Base-by-base conservation (phyloP, 345 rosid genomes). In the Arabis alpina region DNA sequence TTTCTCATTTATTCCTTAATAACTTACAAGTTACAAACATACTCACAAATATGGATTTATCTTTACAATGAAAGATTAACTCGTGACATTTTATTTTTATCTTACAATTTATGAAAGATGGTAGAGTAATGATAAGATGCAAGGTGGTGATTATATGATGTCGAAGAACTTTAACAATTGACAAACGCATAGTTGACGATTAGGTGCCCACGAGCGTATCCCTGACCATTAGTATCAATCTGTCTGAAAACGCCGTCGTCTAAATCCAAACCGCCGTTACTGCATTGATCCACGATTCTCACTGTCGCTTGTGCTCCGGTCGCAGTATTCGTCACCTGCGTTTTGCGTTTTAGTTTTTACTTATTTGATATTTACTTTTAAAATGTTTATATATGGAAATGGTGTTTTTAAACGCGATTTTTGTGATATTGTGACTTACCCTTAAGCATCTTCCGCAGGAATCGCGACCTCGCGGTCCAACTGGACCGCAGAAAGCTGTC, bases 401-500 rank as follows among this genome's bases (percentile, higher is more conserved):
- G 8, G 37, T 8, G 37, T 34, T 53, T 41, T 0, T 2, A 40
- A 19, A 34, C 19, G 4, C 1, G 19, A 30, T 7, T 54, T 27
- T 8, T 3, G 25, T 13, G 23, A 41, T 8, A 3, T 30, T 42
- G 13, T 13, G 19, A 48, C 52, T 4, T 74, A 87, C 83, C 71
- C 76, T 73, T 34, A 81, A 67, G 71, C 93, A 85, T 30, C 41
- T 81, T 45, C 90, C 87, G 39, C 81, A 83, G 37, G 90, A 47
- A 28, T 68, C 80, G 40, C 72, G 86, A 10, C 87, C 88, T 0
- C 8, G 77, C 7, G 84, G 89, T 9, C 88, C 88, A 3, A n/a
- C 77, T 2, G 87, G 75, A 8, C 84, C 86, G 24, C 90, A 84
- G 19, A 82, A 85, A 60, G 86, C 90, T 0, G 90, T 82, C 88